Percentiles rank a stretch among this genome's conserved stretches.
phyloP scores from a whole-genome alignment of 306 rosid species.

The Canavalia ensiformis region DNA sequence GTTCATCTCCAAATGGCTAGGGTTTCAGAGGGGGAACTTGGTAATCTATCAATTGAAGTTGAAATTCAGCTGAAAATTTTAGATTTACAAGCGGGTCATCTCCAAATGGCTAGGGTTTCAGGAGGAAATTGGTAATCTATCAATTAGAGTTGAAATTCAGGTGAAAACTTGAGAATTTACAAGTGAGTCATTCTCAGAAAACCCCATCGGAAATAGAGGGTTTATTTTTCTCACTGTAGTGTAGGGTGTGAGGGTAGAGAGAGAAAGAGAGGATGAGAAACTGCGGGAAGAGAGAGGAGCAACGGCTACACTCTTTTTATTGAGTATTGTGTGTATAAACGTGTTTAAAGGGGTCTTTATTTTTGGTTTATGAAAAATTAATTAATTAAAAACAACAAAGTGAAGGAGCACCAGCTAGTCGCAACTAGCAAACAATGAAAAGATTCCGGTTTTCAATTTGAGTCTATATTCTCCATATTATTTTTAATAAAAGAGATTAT shows the following conservation, averaged over 20 bases:
- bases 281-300: constrained; percentile 12
- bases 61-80: constrained; percentile 28
- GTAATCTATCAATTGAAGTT: constrained; percentile 16
- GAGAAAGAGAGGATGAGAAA: neutral
- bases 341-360: too few species aligned
- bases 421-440: too few species aligned
- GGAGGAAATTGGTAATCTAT: neutral
- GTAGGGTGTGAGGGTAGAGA: constrained; percentile 25
- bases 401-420: too few species aligned
- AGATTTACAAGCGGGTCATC: neutral
- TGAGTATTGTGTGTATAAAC: too few species aligned
- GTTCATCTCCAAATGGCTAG: constrained; percentile 50
- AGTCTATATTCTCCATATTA: too few species aligned
- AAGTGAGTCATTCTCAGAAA: constrained; percentile 19
- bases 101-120: constrained; percentile 57
- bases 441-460: too few species aligned
- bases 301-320: constrained; percentile 13
- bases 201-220: neutral
- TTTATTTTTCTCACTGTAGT: neutral
- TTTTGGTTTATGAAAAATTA: too few species aligned
- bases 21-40: constrained; percentile 47
- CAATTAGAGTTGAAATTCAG: constrained; percentile 34
- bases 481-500: too few species aligned
- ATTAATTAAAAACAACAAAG: too few species aligned
- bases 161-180: constrained; percentile 6